Conservation (phyloP, 495 filamentous ascomycete genomes). For the Penicillium nucicola region DNA sequence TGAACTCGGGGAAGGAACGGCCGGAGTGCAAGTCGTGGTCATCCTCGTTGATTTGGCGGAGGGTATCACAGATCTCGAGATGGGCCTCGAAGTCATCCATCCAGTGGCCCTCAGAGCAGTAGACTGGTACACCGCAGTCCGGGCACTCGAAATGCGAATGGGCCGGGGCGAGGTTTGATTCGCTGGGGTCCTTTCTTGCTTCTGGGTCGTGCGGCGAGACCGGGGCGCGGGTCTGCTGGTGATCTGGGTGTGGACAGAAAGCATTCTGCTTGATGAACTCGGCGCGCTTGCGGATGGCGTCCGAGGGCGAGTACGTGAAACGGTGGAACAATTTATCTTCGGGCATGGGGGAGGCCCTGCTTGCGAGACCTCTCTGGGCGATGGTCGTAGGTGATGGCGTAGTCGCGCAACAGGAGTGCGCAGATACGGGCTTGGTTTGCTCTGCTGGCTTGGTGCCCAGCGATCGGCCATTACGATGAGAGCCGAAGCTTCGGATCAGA, state of each 20-base stretch:
- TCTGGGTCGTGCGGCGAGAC: conserved; percentile 60
- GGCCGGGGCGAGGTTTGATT: conserved; percentile 56
- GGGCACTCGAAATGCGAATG: conserved; percentile 93
- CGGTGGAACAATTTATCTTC: conserved; percentile 89
- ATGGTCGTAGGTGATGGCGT: conserved; percentile 10
- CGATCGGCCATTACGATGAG: conserved; percentile 22
- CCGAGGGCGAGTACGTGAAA: conserved; percentile 81
- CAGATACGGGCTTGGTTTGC: conserved; percentile 9
- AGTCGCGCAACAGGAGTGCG: conserved; percentile 4
- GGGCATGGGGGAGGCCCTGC: conserved; percentile 48
- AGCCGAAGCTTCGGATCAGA: conserved; percentile 32
- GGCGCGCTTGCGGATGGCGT: conserved; percentile 79
- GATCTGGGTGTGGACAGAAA: conserved; percentile 84
- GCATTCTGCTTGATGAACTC: conserved; percentile 87
- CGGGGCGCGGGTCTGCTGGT: conserved; percentile 64
- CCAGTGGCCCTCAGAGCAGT: conserved; percentile 92
- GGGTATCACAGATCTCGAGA: conserved; percentile 84
- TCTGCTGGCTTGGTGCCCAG: conserved; percentile 11
- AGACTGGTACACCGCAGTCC: conserved; percentile 91
- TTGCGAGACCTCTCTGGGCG: conserved; percentile 24
- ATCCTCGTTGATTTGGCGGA: conserved; percentile 93
- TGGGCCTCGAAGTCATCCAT: conserved; percentile 91
- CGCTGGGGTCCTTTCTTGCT: conserved; percentile 42
- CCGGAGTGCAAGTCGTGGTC: conserved; percentile 92
- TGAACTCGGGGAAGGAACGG: conserved; percentile 89